phyloP scores from a whole-genome alignment of 208 protist species.

The Trypanosoma avium region DNA sequence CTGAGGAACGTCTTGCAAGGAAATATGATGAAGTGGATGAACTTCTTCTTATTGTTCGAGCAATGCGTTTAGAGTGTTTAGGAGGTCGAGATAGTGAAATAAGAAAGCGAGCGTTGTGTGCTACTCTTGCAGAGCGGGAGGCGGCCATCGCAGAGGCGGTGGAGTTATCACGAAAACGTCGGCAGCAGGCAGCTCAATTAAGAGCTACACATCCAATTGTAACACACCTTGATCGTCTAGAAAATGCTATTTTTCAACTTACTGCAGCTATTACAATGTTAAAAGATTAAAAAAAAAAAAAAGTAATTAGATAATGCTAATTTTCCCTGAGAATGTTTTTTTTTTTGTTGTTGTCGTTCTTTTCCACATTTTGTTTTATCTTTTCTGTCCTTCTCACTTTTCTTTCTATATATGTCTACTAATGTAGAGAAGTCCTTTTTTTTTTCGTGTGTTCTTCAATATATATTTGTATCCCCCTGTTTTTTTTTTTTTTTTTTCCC shows the following conservation, averaged over 20 bases:
- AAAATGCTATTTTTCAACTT: slow-evolving; percentile 23
- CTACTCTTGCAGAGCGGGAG: slow-evolving; percentile 21
- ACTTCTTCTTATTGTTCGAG: slow-evolving; percentile 17
- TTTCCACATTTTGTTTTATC: slow-evolving; percentile 1
- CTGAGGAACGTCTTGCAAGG: slow-evolving; percentile 20
- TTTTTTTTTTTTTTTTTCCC: slow-evolving; percentile 17
- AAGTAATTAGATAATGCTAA: too few species aligned
- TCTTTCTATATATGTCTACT: neutral
- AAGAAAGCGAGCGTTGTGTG: neutral
- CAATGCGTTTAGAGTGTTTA: slow-evolving; percentile 14
- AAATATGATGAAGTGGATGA: slow-evolving; percentile 29
- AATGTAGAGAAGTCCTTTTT: too few species aligned
- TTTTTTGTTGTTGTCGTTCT: too few species aligned
- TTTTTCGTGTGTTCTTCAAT: too few species aligned
- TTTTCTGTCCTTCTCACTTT: neutral
- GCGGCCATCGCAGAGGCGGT: slow-evolving; percentile 20
- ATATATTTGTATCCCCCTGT: slow-evolving; percentile 5
- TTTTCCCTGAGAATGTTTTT: too few species aligned
- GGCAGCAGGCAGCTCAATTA: neutral
- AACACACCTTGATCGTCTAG: slow-evolving; percentile 8
- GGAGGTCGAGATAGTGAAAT: neutral
- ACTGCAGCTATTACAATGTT: slow-evolving; percentile 8
- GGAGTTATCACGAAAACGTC: slow-evolving; percentile 18
- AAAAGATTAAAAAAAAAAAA: neutral
- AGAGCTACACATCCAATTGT: too few species aligned